A percentile compares a stretch with the other conserved stretches of the same genome.
Evolutionary conservation across 1,139 yeast species (phyloP).

Genomic region (Suhomyces anneliseae): DNA sequence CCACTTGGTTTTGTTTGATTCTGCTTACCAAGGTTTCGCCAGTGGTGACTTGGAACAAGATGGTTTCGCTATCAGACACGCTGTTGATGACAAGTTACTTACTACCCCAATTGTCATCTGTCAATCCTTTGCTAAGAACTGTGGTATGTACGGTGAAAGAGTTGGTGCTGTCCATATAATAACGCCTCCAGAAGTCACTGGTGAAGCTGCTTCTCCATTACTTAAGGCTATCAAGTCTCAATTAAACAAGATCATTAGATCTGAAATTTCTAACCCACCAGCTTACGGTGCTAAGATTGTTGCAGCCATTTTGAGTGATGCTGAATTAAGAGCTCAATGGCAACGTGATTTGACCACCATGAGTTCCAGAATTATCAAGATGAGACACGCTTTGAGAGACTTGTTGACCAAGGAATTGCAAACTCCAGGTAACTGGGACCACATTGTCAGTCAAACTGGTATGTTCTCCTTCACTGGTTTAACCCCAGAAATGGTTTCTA

Average conservation of each 20-base stretch:
- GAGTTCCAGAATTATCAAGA: constrained; percentile 79
- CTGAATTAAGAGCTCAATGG: constrained; percentile 76
- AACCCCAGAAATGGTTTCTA: constrained; percentile 72
- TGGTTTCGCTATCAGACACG: constrained; percentile 84
- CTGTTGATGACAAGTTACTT: constrained; percentile 52
- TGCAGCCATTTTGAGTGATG: constrained; percentile 66
- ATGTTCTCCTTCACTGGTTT: constrained; percentile 97
- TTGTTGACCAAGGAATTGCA: constrained; percentile 56
- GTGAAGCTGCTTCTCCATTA: constrained; percentile 10
- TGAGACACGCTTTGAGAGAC: constrained; percentile 70
- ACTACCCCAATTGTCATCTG: constrained; percentile 64
- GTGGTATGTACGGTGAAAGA: constrained; percentile 98
- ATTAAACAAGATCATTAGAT: constrained; percentile 72
- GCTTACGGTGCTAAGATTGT: constrained; percentile 96
- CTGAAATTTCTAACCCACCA: constrained; percentile 92
- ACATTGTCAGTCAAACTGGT: constrained; percentile 87
- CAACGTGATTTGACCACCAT: constrained; percentile 78
- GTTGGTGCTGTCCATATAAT: constrained; percentile 88
- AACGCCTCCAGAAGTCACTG: constrained; percentile 44
- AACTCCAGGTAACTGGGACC: constrained; percentile 93
- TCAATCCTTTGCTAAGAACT: constrained; percentile 97
- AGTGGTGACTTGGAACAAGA: constrained; percentile 83
- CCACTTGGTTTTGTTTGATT: constrained; percentile 47
- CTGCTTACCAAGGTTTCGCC: constrained; percentile 67
- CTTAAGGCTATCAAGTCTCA: constrained; percentile 65